These are phyloP conservation scores for Colletotrichum coccodes DNA, from an alignment of 2,329 filamentous ascomycete species.

Conservation along the genomic window DNA sequence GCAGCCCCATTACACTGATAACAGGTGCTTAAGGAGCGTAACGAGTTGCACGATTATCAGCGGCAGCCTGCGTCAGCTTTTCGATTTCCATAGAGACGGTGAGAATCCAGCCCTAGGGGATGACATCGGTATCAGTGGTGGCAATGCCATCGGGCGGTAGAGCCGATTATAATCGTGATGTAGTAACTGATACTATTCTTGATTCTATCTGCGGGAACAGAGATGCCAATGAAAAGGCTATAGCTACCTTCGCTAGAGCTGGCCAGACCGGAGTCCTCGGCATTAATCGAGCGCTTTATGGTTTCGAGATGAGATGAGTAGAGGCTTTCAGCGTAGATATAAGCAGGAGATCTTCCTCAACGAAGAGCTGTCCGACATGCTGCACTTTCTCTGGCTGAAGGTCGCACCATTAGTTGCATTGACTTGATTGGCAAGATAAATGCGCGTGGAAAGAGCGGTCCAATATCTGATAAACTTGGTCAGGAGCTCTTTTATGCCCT, in stretches of 20 bases:
- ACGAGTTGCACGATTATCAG: constrained; percentile 4
- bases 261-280: constrained; percentile 54
- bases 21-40: constrained; percentile 5
- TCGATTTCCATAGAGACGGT: constrained; percentile 7
- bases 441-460: constrained; percentile 55
- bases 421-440: constrained; percentile 53
- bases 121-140: neutral
- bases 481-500: constrained; percentile 55
- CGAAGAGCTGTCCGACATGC: constrained; percentile 19
- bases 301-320: constrained; percentile 9
- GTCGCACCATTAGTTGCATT: constrained; percentile 44
- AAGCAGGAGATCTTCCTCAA: constrained; percentile 6
- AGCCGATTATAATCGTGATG: constrained; percentile 55
- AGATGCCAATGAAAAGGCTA: constrained; percentile 62
- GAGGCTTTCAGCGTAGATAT: neutral
- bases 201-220: constrained; percentile 58
- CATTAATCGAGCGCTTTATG: constrained; percentile 9
- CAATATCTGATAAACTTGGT: constrained; percentile 57
- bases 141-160: neutral
- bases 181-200: constrained; percentile 56
- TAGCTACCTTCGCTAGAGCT: constrained; percentile 52
- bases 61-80: constrained; percentile 9
- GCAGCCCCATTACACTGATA: too few species aligned
- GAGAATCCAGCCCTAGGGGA: neutral
- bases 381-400: constrained; percentile 39